phyloP scores from a whole-genome alignment of 1,284 basidiomycete species.

The Apiotrichum brassicae region DNA sequence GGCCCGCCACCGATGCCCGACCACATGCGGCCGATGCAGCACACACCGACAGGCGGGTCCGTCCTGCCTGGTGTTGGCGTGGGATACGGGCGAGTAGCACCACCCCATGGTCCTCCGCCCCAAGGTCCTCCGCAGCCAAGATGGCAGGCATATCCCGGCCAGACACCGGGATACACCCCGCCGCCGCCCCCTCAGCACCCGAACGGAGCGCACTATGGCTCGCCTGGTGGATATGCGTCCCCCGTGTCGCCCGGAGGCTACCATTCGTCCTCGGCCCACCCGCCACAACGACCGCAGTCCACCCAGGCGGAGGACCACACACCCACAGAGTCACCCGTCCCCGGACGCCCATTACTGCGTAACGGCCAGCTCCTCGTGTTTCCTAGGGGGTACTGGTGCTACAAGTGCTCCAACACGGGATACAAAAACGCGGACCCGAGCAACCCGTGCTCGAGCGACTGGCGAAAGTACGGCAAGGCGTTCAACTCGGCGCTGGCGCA shows the following conservation, averaged over 20 bases:
- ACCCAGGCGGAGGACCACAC: slow-evolving; percentile 8
- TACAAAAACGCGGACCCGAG: slow-evolving; percentile 41
- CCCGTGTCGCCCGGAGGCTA: no score
- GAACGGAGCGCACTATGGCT: neutral
- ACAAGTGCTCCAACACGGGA: slow-evolving; percentile 45
- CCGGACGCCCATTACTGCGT: slow-evolving; percentile 40
- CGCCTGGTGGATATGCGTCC: no score
- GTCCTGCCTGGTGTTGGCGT: slow-evolving; percentile 32
- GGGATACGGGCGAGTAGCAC: slow-evolving; percentile 26
- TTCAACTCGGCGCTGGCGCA: slow-evolving; percentile 39
- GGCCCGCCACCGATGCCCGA: slow-evolving; percentile 44
- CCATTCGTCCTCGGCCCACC: neutral
- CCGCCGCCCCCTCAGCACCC: slow-evolving; percentile 21
- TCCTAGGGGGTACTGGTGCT: slow-evolving; percentile 35
- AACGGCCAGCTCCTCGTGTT: slow-evolving; percentile 42
- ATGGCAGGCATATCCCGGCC: neutral
- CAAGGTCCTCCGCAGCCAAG: no score
- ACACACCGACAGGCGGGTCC: slow-evolving; percentile 18
- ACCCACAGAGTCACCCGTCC: slow-evolving; percentile 38
- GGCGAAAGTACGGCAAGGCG: slow-evolving; percentile 43
- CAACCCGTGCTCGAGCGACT: slow-evolving; percentile 35
- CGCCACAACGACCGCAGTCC: slow-evolving; percentile 2
- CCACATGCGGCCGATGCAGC: slow-evolving; percentile 14
- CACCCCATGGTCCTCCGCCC: no score
- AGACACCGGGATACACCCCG: neutral